phyloP scores from a whole-genome alignment of 805 yeast species.

The Barnettozyma wickerhamii region DNA sequence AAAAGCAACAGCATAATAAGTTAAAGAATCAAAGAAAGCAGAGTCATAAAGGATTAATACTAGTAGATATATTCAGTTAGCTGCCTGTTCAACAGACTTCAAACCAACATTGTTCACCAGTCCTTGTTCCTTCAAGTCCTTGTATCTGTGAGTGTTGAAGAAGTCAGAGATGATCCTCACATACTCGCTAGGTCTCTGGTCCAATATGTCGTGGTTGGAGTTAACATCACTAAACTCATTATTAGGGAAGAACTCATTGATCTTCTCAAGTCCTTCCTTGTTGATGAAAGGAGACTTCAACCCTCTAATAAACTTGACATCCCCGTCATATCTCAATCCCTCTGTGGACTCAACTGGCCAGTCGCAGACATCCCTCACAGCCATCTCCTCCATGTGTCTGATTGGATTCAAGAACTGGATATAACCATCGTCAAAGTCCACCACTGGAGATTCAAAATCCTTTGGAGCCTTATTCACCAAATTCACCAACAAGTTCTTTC shows the following conservation, averaged over 20 bases:
- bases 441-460: conserved; percentile 23
- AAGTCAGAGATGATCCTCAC: conserved; percentile 26
- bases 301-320: conserved; percentile 24
- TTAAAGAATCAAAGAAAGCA: not conserved
- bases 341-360: conserved; percentile 29
- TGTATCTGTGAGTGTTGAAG: conserved; percentile 22
- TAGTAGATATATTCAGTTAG: too few relatives aligned
- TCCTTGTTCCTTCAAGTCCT: not conserved
- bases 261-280: conserved; percentile 16
- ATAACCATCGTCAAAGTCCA: conserved; percentile 25
- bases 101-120: not conserved
- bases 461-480: conserved; percentile 29
- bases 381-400: conserved; percentile 24
- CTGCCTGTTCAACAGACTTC: conserved; percentile 1
- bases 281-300: conserved; percentile 24
- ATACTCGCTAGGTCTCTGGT: conserved; percentile 35
- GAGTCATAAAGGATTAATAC: not conserved
- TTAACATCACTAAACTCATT: conserved; percentile 21
- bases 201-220: conserved; percentile 34
- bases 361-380: conserved; percentile 27
- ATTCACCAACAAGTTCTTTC: conserved; percentile 38
- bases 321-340: conserved; percentile 18
- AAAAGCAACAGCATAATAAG: not conserved
- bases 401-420: conserved; percentile 33
- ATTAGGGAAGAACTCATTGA: conserved; percentile 26